phyloP scores from a whole-genome alignment of 2,329 filamentous ascomycete genomes.

The Phialophora tarda region DNA sequence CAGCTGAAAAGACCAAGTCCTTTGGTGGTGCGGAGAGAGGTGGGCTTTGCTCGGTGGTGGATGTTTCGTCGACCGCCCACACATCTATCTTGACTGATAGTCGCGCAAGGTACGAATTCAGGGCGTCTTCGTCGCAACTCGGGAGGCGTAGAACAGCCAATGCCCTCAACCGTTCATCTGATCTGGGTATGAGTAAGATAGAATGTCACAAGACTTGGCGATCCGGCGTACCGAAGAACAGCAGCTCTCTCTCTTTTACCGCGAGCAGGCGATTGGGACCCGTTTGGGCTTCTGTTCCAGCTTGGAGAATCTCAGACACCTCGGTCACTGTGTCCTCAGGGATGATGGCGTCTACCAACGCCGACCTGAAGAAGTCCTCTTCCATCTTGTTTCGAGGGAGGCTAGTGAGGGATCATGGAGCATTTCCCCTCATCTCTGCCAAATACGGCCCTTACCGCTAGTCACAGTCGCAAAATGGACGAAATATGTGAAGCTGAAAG shows the following conservation, averaged over 20 bases:
- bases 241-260: conserved; percentile 56
- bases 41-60: conserved; percentile 46
- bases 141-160: conserved; percentile 60
- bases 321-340: conserved; percentile 46
- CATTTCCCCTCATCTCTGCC: background rate
- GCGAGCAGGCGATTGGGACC: conserved; percentile 54
- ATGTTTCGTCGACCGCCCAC: conserved; percentile 46
- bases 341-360: conserved; percentile 52
- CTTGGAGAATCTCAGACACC: conserved; percentile 27
- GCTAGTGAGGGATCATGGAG: background rate
- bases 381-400: conserved; percentile 39
- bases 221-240: conserved; percentile 47
- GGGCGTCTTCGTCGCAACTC: conserved; percentile 53
- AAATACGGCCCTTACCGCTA: background rate
- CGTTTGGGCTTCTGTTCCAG: conserved; percentile 46
- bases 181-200: conserved; percentile 57
- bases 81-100: conserved; percentile 59
- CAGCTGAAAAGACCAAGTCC: conserved; percentile 52
- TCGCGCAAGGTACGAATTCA: conserved; percentile 57
- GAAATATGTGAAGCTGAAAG: background rate
- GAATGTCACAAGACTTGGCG: background rate
- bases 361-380: conserved; percentile 50
- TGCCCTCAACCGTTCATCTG: conserved; percentile 61
- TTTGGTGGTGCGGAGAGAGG: conserved; percentile 40
- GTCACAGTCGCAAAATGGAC: background rate